phyloP scores from a whole-genome alignment of 2,329 filamentous ascomycete species.

The Penicillium sp. region DNA sequence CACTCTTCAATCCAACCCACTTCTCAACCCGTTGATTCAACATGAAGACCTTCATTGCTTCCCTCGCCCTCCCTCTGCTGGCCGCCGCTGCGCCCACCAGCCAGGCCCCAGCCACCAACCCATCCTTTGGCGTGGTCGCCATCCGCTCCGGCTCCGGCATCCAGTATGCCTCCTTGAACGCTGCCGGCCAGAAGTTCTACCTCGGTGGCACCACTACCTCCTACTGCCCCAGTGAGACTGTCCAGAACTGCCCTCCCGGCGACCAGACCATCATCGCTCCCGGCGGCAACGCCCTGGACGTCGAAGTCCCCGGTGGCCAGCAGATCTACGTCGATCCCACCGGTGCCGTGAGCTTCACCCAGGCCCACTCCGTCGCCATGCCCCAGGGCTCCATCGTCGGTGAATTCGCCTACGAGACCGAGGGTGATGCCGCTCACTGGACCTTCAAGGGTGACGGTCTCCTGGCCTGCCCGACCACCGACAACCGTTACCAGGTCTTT shows the following conservation, averaged over 20 bases:
- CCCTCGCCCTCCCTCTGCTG: constrained; percentile 24
- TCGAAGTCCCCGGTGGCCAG: constrained; percentile 59
- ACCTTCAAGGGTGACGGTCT: constrained; percentile 33
- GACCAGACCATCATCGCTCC: constrained; percentile 44
- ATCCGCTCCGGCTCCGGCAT: constrained; percentile 45
- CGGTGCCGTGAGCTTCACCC: constrained; percentile 53
- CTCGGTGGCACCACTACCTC: constrained; percentile 43
- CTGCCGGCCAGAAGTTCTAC: constrained; percentile 46
- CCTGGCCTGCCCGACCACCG: constrained; percentile 39
- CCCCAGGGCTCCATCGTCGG: constrained; percentile 48
- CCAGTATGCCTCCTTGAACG: constrained; percentile 44
- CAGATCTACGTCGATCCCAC: constrained; percentile 51
- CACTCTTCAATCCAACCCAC: neutral
- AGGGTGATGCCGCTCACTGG: constrained; percentile 24
- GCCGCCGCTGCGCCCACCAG: constrained; percentile 21
- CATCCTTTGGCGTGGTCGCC: constrained; percentile 41
- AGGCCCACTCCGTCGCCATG: constrained; percentile 49
- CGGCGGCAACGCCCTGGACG: constrained; percentile 34
- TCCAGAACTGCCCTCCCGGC: constrained; percentile 41
- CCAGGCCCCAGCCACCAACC: constrained; percentile 9
- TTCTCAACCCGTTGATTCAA: constrained; percentile 3
- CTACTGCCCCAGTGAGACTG: constrained; percentile 44
- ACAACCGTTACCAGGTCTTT: constrained; percentile 38
- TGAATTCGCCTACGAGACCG: constrained; percentile 43
- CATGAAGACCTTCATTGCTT: constrained; percentile 23